A percentile compares a stretch with the other conserved stretches of the same genome.
These are phyloP conservation scores for Gnomoniopsis sp. DNA, from an alignment of 2,329 filamentous ascomycete species.

Conservation along the genomic window DNA sequence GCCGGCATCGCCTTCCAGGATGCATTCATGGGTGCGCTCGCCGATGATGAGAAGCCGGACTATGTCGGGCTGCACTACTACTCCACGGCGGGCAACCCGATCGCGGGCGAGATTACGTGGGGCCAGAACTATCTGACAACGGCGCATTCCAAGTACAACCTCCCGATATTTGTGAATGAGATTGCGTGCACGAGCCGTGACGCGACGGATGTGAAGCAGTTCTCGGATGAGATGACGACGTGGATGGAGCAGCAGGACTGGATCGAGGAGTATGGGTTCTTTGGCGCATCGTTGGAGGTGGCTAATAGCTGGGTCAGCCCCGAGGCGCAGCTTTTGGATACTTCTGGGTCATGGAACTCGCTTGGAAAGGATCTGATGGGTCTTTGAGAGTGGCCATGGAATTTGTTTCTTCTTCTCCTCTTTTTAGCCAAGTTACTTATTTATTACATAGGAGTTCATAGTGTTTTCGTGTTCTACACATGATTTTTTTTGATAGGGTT, in stretches of 20 bases:
- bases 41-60: slow-evolving; percentile 32
- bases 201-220: slow-evolving; percentile 32
- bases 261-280: slow-evolving; percentile 41
- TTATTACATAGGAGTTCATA: too few relatives aligned
- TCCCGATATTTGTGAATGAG: slow-evolving; percentile 37
- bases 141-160: slow-evolving; percentile 32
- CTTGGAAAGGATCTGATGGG: slow-evolving; percentile 16
- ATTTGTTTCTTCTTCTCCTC: too few relatives aligned
- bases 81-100: slow-evolving; percentile 30
- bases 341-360: slow-evolving; percentile 35
- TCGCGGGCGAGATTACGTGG: slow-evolving; percentile 24
- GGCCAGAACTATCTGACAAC: slow-evolving; percentile 34
- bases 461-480: too few relatives aligned
- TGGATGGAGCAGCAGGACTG: slow-evolving; percentile 40
- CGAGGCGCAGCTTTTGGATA: slow-evolving; percentile 42
- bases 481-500: too few relatives aligned
- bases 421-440: too few relatives aligned
- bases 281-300: slow-evolving; percentile 38
- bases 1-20: slow-evolving; percentile 37
- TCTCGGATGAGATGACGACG: slow-evolving; percentile 35
- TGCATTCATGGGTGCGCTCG: slow-evolving; percentile 35
- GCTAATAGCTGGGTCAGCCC: slow-evolving; percentile 44
- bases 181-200: slow-evolving; percentile 38
- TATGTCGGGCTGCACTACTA: slow-evolving; percentile 43
- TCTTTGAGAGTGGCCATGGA: neutral